Evolutionary conservation across 176 grass and related monocot genomes (phyloP), one percentile per base, ranked within the genome.

Genomic region (Miscanthus lutarioriparius): DNA sequence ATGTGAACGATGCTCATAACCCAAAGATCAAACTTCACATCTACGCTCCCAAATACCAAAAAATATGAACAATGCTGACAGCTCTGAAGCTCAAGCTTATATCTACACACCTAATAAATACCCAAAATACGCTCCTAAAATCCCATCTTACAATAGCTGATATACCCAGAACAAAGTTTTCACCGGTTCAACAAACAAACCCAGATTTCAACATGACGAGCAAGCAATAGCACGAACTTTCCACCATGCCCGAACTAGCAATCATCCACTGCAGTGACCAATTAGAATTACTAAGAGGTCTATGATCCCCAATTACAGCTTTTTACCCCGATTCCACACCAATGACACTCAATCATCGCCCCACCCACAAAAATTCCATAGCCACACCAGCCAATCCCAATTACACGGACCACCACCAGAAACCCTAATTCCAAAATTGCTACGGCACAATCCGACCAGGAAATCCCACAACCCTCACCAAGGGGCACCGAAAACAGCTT

Each of bases 391-490:
- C 19, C 74, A 7, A 58, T 58, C 83, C 28, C 16, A 1, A 71
- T 44, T 9, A 70, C 44, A 44, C 9, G 5, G n/a, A 58, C 25
- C 15, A n/a, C 26, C 20, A 74, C 27, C 26, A 4, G 33, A 78
- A 68, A 86, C 66, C 73, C 73, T 78, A 78, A 38, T 9, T 59
- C 54, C 37, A 45, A 59, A 83, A 74, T 79, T 67, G 7, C 25
- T 22, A 25, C 0, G 25, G 4, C 65, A 17, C 15, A 58, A 66
- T 4, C 65, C 11, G 15, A 28, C 66, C 19, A 26, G n/a, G 0
- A 39, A 51, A 54, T 17, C 83, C 6, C n/a, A 19, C 25, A 47
- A 19, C 10, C 66, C 20, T 8, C 22, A 27, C 53, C 4, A 37
- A 11, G 22, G 22, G 75, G 19, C 32, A 23, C 30, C 38, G 6